Base-by-base conservation (phyloP, 2,329 filamentous ascomycete species). In the Xylaria sp. region DNA sequence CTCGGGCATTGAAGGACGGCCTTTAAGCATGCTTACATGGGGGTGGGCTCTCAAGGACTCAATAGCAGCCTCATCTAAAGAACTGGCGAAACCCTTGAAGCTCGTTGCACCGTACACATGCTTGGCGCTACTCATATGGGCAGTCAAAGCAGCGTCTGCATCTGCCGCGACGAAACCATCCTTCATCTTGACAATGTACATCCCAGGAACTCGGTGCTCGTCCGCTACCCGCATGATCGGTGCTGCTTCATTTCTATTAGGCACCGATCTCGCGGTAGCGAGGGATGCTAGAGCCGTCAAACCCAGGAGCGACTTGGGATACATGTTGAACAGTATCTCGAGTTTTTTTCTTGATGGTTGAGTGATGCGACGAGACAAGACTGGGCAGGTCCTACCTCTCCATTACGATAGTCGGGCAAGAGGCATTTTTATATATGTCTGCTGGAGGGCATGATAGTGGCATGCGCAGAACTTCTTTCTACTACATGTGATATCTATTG, bases 131-230 rank as follows among this genome's bases (percentile, higher is more conserved):
- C 32, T 51, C 20, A 52, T 59, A 52, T 63, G 55, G 9, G 46
- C 54, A 10, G 23, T 25, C 8, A 67, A 39, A 12, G 51, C 28
- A 32, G 18, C 13, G 25, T 72, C 34, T 18, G 55, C 25, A 3
- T 63, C 48, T 50, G 28, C 50, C n/a, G 13, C 25, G 13, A 51
- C 28, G 51, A 68, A 58, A 25, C 44, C 55, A 39, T 67, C 60
- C 28, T 52, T 66, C 62, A 69, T 55, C 55, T 66, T 72, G 48
- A 69, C 65, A 48, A 71, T 63, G 39, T 71, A 68, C 60, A 59
- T 61, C 20, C 34, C 44, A n/a, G 37, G 37, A 32, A 69, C 25
- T 32, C 39, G 37, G 41, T 63, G 46, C 48, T 65, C 52, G n/a
- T 64, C 32, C 6, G 13, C 25, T 12, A 34, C 46, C 3, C 34